Evolutionary conservation across 352 stramenopile species (phyloP), one percentile per base, ranked within the genome.

Genomic region (Phytophthora pistaciae): DNA sequence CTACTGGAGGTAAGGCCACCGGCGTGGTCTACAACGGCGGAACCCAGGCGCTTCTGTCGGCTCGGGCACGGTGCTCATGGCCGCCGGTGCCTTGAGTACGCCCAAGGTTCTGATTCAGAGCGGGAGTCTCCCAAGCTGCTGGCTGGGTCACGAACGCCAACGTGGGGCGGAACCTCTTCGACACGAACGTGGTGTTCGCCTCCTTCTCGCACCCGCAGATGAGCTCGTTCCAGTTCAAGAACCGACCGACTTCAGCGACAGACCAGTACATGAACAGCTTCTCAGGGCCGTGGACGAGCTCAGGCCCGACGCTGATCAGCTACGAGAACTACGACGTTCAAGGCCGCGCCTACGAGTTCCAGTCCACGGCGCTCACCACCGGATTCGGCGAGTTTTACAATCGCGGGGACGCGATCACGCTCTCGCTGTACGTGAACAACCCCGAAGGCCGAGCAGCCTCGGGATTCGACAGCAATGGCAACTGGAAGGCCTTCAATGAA

Each of bases 171-270:
- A 53, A 53, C 20, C 46, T 53, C 46, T 53, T 53, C 20, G 46
- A 53, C 46, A 53, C 46, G 20, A 53, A 53, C 10, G 46, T 53
- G n/a, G 46, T 53, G 46, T 53, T 53, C 10, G 46, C 46, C 10
- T 53, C n/a, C n/a, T 53, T 53, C 18, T 53, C 46, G n/a, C 46
- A 53, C 46, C 46, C 46, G 1, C 46, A 53, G 18, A 53, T 53
- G 46, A 53, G 46, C 46, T 31, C 46, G 21, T 53, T 53, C 46
- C 46, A 53, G 46, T 53, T 23, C 46, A 53, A 53, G 46, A 53
- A 53, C 46, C 14, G 21, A 16, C 46, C 46, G 46, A 16, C n/a
- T 53, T 53, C 13, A 9, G 46, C 46, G 18, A 53, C 21, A 3
- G 20, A 53, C 10, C 9, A 53, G 20, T 53, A 53, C 46, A 18